Base-by-base conservation (phyloP, 2,329 filamentous ascomycete species). In the Aspergillaceae sp. region DNA sequence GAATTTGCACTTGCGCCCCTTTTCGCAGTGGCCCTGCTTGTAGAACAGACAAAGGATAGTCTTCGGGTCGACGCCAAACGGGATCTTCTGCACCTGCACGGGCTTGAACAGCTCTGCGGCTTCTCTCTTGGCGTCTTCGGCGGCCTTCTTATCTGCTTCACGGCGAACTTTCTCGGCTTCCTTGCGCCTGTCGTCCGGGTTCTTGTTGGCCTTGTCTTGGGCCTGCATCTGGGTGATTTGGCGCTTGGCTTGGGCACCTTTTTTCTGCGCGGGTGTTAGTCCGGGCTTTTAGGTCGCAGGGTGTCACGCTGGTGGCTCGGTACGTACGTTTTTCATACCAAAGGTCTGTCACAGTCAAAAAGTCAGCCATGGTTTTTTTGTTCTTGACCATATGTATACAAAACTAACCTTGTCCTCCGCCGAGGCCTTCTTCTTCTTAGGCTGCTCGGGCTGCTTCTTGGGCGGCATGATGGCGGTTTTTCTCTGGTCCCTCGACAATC, bases 1-100 rank as follows among this genome's bases (percentile, higher is more conserved):
- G 71, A 98, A 98, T 72, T 97, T 98, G 79, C 92, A 98, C 74
- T 94, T 96, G 68, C 80, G 87, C 48, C 87, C 92, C 77, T 98
- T 98, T 56, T 98, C 92, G 64, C 92, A 98, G 63, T 88, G 84
- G 32, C 92, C 92, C 70, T 96, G 94, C 70, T 96, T 97, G 79
- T 80, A 96, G 68, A 96, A 98, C 50, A 94, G 84, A 66, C 92
- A 98, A 28, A 98, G 73, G 5, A 98, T 86, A 0, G 91, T 98
- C 78, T 98, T 98, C 10, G 92, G 92, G 60, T 98, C 92, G 46
- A 97, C 92, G 44, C 92, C 92, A 57, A 98, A 97, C 1, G 92
- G 89, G 4, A 97, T 88, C 69, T 97, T 98, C 65, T 98, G 92
- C n/a, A 88, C 78, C 70, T 97, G 91, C 3, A 92, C 85, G 2